Base-by-base conservation (phyloP, 2,329 filamentous ascomycete genomes). In the Colletotrichum gigasporum region DNA sequence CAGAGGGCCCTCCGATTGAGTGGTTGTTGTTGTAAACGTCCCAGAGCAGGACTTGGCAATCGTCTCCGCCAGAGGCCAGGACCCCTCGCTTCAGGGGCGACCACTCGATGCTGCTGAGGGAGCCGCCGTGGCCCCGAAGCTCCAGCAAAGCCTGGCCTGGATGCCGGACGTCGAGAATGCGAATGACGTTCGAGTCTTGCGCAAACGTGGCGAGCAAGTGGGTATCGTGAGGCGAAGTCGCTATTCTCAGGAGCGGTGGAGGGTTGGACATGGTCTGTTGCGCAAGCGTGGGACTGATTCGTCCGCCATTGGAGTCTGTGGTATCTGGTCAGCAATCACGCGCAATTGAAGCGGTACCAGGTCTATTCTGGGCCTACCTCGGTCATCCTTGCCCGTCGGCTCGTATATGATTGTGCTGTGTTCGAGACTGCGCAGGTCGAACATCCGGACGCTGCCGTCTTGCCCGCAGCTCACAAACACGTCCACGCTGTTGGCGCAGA, bases 321-420 rank as follows among this genome's bases (percentile, higher is more conserved):
- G n/a, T 7, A 9, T 7, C 22, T 10, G 12, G 45, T 67, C 24
- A 68, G 54, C 28, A 22, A 50, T n/a, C 12, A 18, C 20, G 24
- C n/a, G 22, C 22, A 30, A 24, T 26, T 26, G 22, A 16, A 28
- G 10, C n/a, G 14, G 16, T 24, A 18, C 16, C 3, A 22, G 10
- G 6, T 6, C 3, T 10, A n/a, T n/a, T n/a, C n/a, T n/a, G n/a
- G n/a, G n/a, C 45, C 69, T 81, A 93, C 91, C 86, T 82, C 87
- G 81, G 44, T 90, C 88, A 66, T 91, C 90, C 79, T 97, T 97
- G 69, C 94, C 91, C 0, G 93, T 95, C 4, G 96, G 96, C 78
- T 99, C 96, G 76, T 99, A 99, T 68, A 99, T 99, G 76, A 99
- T 99, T 52, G 96, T 99, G 69, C 94, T 97, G 77, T 99, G 96